These are phyloP conservation scores for Trichoderma oligosporum DNA, from an alignment of 2,329 filamentous ascomycete genomes.

Conservation along the genomic window DNA sequence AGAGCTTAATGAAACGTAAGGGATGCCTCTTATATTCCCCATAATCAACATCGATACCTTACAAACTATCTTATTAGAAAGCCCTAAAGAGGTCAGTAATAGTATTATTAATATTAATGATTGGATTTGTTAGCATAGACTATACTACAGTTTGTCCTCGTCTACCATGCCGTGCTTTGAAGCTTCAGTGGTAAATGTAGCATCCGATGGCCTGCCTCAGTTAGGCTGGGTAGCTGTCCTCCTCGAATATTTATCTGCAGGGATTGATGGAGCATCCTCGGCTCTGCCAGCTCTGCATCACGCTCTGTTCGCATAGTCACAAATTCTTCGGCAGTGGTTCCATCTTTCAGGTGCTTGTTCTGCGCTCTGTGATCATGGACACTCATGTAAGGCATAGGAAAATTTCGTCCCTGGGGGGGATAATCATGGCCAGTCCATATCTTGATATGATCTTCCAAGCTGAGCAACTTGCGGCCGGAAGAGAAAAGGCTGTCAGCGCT, in stretches of 20 bases:
- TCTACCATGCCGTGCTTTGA: slow-evolving; percentile 3
- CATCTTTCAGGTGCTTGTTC: slow-evolving; percentile 48
- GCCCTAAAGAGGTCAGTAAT: no score
- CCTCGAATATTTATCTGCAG: slow-evolving; percentile 52
- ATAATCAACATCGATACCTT: no score
- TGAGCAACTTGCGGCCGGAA: slow-evolving; percentile 42
- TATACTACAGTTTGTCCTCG: no score
- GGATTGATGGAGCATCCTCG: slow-evolving; percentile 47
- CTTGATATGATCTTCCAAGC: slow-evolving; percentile 41
- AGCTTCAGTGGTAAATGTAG: slow-evolving; percentile 37
- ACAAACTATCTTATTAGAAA: no score
- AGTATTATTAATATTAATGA: no score
- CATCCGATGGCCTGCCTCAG: slow-evolving; percentile 30
- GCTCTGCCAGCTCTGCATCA: slow-evolving; percentile 42
- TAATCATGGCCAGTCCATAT: slow-evolving; percentile 57
- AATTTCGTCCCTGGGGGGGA: slow-evolving; percentile 34
- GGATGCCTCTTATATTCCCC: no score
- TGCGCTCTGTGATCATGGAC: slow-evolving; percentile 43
- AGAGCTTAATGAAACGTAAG: no score
- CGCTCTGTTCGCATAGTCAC: slow-evolving; percentile 41
- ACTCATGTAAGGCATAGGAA: slow-evolving; percentile 40
- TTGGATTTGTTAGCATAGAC: no score
- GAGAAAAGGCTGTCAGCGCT: slow-evolving; percentile 41
- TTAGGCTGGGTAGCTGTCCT: slow-evolving; percentile 40
- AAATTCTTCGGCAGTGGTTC: slow-evolving; percentile 42